Conservation (phyloP, 2,329 filamentous ascomycete genomes). For the Fusarium setosum region DNA sequence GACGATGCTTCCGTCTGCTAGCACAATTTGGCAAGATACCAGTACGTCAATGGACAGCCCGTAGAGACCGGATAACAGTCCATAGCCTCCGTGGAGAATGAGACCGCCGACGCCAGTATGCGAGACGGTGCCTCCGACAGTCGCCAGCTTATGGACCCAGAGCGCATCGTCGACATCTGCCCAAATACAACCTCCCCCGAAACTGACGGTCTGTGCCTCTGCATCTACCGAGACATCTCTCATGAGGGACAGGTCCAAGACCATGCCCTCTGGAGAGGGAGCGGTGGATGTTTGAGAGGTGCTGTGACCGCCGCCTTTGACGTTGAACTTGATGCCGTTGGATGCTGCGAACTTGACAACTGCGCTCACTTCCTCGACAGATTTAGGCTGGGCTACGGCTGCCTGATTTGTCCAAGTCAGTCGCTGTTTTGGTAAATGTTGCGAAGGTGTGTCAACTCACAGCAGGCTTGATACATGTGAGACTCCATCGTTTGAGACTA, state of each 20-base stretch:
- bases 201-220: slow-evolving; percentile 56
- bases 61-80: slow-evolving; percentile 63
- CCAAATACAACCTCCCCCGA: slow-evolving; percentile 65
- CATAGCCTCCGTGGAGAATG: slow-evolving; percentile 68
- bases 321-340: slow-evolving; percentile 60
- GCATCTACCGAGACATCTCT: slow-evolving; percentile 60
- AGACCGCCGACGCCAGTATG: slow-evolving; percentile 72
- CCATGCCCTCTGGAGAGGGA: slow-evolving; percentile 61
- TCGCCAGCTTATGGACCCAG: slow-evolving; percentile 63
- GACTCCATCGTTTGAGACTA: slow-evolving; percentile 52
- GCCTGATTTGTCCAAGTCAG: slow-evolving; percentile 47
- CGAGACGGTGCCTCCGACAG: slow-evolving; percentile 71
- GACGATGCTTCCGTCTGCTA: slow-evolving; percentile 51
- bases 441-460: slow-evolving; percentile 14
- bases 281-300: slow-evolving; percentile 58
- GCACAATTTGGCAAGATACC: slow-evolving; percentile 52
- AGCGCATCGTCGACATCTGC: slow-evolving; percentile 64
- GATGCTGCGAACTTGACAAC: slow-evolving; percentile 57
- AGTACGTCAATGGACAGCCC: slow-evolving; percentile 62
- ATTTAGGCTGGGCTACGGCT: slow-evolving; percentile 56
- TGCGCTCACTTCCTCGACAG: slow-evolving; percentile 52
- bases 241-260: slow-evolving; percentile 66
- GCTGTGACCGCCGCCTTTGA: slow-evolving; percentile 67
- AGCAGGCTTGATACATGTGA: slow-evolving; percentile 50
- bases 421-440: background rate